phyloP scores from a whole-genome alignment of 139 green algal genomes.

The Dunaliella primolecta region DNA sequence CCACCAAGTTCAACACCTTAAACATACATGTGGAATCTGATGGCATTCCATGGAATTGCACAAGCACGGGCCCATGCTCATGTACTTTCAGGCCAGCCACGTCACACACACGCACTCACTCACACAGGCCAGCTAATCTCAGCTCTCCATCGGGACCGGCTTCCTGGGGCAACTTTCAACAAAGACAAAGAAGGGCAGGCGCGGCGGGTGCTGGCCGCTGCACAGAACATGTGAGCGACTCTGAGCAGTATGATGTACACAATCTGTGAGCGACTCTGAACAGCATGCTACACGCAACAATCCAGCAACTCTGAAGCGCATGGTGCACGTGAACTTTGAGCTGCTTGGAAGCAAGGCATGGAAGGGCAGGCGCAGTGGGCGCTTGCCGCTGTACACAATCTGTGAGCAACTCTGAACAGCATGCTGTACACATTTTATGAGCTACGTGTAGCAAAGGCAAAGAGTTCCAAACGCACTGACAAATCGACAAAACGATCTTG shows the following conservation, averaged over 20 bases:
- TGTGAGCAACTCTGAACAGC: not conserved
- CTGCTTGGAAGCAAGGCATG: not conserved
- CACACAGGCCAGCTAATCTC: not conserved
- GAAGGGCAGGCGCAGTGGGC: not conserved
- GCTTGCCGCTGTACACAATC: not conserved
- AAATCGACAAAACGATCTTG: too few relatives aligned
- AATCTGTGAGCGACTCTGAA: not conserved
- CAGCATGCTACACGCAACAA: too few relatives aligned
- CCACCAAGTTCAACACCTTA: too few relatives aligned
- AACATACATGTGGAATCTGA: too few relatives aligned
- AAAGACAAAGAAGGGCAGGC: not conserved
- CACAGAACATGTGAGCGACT: slow-evolving; percentile 1
- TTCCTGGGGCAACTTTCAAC: not conserved
- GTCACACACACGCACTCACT: too few relatives aligned
- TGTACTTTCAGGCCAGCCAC: too few relatives aligned
- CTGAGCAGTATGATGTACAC: not conserved
- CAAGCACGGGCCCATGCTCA: too few relatives aligned
- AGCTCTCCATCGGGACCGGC: not conserved
- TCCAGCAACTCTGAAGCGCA: not conserved
- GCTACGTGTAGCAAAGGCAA: too few relatives aligned
- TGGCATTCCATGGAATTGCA: too few relatives aligned
- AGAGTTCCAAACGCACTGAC: too few relatives aligned
- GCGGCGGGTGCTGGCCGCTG: slow-evolving; percentile 7
- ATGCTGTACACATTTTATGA: too few relatives aligned
- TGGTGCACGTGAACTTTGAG: not conserved